Evolutionary conservation across 208 protist species (phyloP).

Genomic region (Acanthamoeba sp.): DNA sequence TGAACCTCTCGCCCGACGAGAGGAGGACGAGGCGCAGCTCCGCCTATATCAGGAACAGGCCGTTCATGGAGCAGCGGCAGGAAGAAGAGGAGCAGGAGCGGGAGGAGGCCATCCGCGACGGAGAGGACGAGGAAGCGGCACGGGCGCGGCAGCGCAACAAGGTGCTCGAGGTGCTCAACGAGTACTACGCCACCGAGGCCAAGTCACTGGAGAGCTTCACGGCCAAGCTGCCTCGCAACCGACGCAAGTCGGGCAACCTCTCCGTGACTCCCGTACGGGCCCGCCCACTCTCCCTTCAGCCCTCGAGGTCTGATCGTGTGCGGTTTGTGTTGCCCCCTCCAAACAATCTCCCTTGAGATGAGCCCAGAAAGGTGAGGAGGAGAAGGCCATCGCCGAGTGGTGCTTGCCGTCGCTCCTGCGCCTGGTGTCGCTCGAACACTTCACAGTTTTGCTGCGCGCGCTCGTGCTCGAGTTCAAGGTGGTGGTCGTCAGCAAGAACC

Average conservation of each 20-base stretch:
- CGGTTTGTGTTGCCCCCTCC: neutral
- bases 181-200: constrained; percentile 31
- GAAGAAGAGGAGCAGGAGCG: neutral
- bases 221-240: constrained; percentile 17
- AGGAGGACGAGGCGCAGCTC: constrained; percentile 9
- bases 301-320: neutral
- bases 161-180: constrained; percentile 34
- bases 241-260: neutral
- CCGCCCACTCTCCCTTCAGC: neutral
- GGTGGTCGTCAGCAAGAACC: constrained; percentile 39
- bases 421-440: constrained; percentile 29
- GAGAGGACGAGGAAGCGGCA: neutral
- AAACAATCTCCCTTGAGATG: neutral
- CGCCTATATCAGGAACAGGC: neutral
- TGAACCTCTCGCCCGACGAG: neutral
- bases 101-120: neutral
- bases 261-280: neutral
- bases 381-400: constrained; percentile 72
- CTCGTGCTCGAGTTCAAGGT: constrained; percentile 65
- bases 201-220: constrained; percentile 9
- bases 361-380: constrained; percentile 57
- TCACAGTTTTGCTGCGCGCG: constrained; percentile 26
- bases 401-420: constrained; percentile 37
- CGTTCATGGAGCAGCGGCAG: neutral
- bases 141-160: constrained; percentile 11